These are phyloP conservation scores for Eimeria sp. DNA, from an alignment of 169 alveolate genomes.

Conservation along the genomic window DNA sequence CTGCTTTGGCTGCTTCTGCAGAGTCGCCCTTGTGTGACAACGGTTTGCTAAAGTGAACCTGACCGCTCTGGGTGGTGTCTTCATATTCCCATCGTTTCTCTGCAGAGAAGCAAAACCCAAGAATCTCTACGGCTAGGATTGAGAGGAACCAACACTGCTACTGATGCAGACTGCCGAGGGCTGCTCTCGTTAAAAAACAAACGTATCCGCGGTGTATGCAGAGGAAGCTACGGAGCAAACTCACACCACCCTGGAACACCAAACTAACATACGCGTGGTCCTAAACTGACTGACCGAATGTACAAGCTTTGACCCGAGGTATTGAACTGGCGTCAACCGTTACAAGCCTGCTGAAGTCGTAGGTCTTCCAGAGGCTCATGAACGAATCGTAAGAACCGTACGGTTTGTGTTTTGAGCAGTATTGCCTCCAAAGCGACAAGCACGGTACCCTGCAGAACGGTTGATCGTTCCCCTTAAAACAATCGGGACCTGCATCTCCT, in stretches of 20 bases:
- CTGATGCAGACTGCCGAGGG: neutral
- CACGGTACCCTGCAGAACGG: conserved; percentile 55
- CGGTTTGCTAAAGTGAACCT: neutral
- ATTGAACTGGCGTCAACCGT: neutral
- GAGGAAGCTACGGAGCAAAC: neutral
- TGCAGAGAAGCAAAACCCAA: neutral
- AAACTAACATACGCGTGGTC: neutral
- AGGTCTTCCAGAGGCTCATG: conserved; percentile 14
- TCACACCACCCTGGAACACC: neutral
- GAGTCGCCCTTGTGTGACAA: neutral
- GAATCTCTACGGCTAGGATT: neutral
- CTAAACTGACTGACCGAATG: conserved; percentile 27
- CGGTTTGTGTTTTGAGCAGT: neutral
- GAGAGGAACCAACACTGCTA: neutral
- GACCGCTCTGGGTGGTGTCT: conserved; percentile 8
- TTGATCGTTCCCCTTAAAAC: conserved; percentile 36
- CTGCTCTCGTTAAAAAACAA: neutral
- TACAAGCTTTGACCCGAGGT: conserved; percentile 38
- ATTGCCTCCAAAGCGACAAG: conserved; percentile 15
- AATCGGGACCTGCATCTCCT: conserved; percentile 62
- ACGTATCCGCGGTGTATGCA: neutral
- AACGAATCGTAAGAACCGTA: conserved; percentile 16
- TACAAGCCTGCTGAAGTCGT: conserved; percentile 5
- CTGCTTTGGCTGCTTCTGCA: neutral
- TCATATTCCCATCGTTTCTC: conserved; percentile 62